Evolutionary conservation across 2,329 filamentous ascomycete genomes (phyloP).

Genomic region (Xylaria sp.): DNA sequence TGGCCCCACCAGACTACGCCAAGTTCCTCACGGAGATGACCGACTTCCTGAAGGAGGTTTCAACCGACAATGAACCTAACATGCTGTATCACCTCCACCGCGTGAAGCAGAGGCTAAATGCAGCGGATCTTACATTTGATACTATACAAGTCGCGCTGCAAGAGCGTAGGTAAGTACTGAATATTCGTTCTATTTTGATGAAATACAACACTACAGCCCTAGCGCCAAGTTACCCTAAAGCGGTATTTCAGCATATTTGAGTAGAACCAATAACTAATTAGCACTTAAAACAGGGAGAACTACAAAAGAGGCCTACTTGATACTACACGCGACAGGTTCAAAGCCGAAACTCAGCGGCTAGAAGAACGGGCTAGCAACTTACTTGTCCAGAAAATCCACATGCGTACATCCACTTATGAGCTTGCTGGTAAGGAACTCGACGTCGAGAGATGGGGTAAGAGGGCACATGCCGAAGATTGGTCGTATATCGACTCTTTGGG

Average conservation of each 20-base stretch:
- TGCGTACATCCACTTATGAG: constrained; percentile 18
- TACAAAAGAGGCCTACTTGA: not conserved
- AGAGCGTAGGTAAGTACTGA: not conserved
- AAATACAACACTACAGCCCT: not conserved
- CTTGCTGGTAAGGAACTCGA: constrained; percentile 13
- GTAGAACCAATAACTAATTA: not conserved
- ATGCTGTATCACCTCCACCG: not conserved
- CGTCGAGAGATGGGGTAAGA: constrained; percentile 12
- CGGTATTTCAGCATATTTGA: too few relatives aligned
- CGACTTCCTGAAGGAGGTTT: too few relatives aligned
- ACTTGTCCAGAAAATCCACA: not conserved
- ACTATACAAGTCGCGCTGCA: not conserved
- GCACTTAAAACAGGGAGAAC: not conserved
- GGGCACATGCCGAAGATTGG: constrained; percentile 6
- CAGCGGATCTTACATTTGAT: not conserved
- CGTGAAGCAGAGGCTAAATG: not conserved
- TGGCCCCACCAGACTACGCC: too few relatives aligned
- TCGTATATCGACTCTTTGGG: not conserved
- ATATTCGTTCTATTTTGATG: not conserved
- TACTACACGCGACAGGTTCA: not conserved
- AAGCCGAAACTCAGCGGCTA: not conserved
- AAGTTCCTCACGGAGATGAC: too few relatives aligned
- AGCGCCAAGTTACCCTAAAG: too few relatives aligned
- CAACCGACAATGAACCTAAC: not conserved
- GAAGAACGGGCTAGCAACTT: not conserved